Base-by-base conservation (phyloP, 164 flowering plant species). In the Magnolia changhungtana region DNA sequence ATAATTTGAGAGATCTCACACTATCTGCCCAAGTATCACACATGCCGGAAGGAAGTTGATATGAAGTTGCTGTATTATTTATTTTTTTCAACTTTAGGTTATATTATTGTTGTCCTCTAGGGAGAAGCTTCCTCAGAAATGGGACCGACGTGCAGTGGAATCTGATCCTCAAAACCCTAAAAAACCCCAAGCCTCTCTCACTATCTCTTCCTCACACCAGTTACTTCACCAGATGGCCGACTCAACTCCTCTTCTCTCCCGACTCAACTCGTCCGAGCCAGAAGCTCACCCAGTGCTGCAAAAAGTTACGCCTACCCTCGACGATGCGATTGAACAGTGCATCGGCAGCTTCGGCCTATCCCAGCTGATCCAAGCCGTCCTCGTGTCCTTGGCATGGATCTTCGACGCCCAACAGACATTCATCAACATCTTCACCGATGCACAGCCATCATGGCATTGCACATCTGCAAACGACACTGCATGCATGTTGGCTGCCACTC, bases 351-450 rank as follows among this genome's bases (percentile, higher is more conserved):
- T 89, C 52, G 82, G 88, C 5, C 84, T 81, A 78, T 64, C 81
- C 0, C 96, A 90, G 50, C 63, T 92, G 61, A 16, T 88, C 0
- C 95, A 89, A 77, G 81, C 89, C 50, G 7, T 85, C 9, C 74
- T 92, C 0, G 90, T 86, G 0, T 89, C 95, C 2, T 66, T 85
- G 2, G 87, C 93, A 1, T 85, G 91, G 89, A 21, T 82, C 37
- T 90, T 92, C 72, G 92, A 89, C 49, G 91, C 87, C 0, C 93
- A 90, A 37, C 92, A 90, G 70, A 85, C 92, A 2, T 92, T 88
- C 89, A 85, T 92, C 76, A 83, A 77, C 23, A 79, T 89, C 72
- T 87, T 92, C 87, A 80, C 91, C 18, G 95, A 92, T 55, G 79
- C 86, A 6, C 71, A 80, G 19, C 89, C 92, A 14, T 58, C 86